A percentile compares a stretch with the other conserved stretches of the same genome.
Evolutionary conservation across 2,329 filamentous ascomycete species (phyloP).

Genomic region (Scorias spongiosa): DNA sequence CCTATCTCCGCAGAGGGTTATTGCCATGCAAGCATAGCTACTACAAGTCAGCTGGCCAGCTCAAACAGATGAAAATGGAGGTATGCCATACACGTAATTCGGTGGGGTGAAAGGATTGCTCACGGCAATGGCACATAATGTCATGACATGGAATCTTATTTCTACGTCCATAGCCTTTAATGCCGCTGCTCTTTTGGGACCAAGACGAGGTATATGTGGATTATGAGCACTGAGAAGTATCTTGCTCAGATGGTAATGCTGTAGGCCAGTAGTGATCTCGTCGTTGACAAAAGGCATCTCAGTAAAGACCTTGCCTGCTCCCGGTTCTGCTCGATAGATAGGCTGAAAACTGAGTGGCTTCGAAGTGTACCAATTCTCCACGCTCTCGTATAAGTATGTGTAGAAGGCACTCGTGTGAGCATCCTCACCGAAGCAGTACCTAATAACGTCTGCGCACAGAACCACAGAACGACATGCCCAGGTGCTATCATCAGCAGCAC

Average conservation of each 20-base stretch:
- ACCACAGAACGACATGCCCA: slow-evolving; percentile 49
- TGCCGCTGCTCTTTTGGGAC: slow-evolving; percentile 24
- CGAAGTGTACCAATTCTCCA: slow-evolving; percentile 31
- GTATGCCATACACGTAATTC: slow-evolving; percentile 27
- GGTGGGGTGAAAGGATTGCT: slow-evolving; percentile 42
- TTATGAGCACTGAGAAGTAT: slow-evolving; percentile 43
- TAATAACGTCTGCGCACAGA: slow-evolving; percentile 47
- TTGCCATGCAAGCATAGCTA: slow-evolving; percentile 16
- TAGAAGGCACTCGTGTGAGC: slow-evolving; percentile 23
- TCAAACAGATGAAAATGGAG: too few species aligned
- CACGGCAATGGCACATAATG: slow-evolving; percentile 43
- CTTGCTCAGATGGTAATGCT: slow-evolving; percentile 43
- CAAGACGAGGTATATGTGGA: slow-evolving; percentile 37
- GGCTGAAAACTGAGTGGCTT: slow-evolving; percentile 41
- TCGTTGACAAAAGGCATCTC: slow-evolving; percentile 42
- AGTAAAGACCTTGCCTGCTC: slow-evolving; percentile 35
- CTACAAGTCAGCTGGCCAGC: too few species aligned
- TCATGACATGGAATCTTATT: slow-evolving; percentile 33
- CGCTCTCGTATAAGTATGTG: slow-evolving; percentile 31
- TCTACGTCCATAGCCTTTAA: slow-evolving; percentile 27
- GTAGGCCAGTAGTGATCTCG: slow-evolving; percentile 44
- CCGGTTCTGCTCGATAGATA: slow-evolving; percentile 32
- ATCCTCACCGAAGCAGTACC: slow-evolving; percentile 42
- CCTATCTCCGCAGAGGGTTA: slow-evolving; percentile 30
- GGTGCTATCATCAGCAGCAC: slow-evolving; percentile 34